Conservation (phyloP, 768 basidiomycete species). For the Cystobasidium tubakii region DNA sequence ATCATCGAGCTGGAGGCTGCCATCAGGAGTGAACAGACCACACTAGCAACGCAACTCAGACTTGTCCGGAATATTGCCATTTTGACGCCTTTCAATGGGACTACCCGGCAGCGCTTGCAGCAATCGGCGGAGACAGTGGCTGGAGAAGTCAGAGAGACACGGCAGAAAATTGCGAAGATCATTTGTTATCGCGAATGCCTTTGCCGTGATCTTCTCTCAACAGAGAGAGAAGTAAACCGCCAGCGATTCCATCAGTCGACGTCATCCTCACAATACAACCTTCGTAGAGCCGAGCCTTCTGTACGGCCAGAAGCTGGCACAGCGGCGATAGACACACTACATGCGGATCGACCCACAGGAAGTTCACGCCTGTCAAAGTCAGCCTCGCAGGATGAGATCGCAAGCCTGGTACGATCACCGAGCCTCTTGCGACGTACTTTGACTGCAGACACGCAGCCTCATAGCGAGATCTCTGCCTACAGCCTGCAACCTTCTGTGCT, state of each 20-base stretch:
- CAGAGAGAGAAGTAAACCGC: conserved; percentile 39
- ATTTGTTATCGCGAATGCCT: conserved; percentile 72
- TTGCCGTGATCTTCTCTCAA: conserved; percentile 60
- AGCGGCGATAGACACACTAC: no score
- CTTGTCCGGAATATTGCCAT: conserved; percentile 73
- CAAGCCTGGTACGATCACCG: neutral
- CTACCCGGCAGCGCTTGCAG: conserved; percentile 71
- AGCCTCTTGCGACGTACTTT: conserved; percentile 7
- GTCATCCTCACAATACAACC: neutral
- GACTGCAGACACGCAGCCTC: conserved; percentile 4
- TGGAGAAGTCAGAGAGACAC: conserved; percentile 56
- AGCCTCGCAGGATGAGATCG: conserved; percentile 16
- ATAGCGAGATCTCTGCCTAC: neutral
- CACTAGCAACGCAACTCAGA: conserved; percentile 65
- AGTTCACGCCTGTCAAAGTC: neutral
- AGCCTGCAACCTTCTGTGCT: neutral
- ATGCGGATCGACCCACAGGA: no score
- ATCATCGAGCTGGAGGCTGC: conserved; percentile 62
- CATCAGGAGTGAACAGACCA: conserved; percentile 56
- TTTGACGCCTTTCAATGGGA: conserved; percentile 77
- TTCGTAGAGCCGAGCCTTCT: neutral
- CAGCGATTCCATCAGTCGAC: neutral
- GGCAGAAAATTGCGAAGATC: conserved; percentile 48
- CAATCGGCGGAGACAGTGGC: conserved; percentile 60
- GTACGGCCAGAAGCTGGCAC: neutral